Conservation (phyloP, 2,329 filamentous ascomycete genomes). For the Apiospora kogelbergensis region DNA sequence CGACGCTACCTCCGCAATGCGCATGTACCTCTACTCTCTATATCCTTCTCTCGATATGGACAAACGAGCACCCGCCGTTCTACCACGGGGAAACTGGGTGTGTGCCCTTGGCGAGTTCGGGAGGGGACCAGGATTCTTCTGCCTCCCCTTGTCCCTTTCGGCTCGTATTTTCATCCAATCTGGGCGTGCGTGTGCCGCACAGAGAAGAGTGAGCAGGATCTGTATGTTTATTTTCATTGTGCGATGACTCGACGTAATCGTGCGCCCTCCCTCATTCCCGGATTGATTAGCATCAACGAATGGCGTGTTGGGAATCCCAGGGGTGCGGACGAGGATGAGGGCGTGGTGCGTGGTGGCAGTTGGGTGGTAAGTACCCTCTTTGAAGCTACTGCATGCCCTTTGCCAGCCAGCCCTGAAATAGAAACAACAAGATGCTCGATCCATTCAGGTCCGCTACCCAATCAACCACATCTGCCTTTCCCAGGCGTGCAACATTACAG, state of each 20-base stretch:
- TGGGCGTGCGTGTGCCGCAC: background rate
- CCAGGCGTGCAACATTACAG: background rate
- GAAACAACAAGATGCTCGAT: background rate
- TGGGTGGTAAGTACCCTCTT: background rate
- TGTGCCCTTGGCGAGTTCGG: background rate
- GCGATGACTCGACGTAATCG: background rate
- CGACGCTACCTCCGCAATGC: background rate
- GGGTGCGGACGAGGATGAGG: background rate
- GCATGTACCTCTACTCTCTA: background rate
- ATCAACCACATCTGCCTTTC: background rate
- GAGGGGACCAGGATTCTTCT: background rate
- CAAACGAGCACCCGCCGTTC: background rate
- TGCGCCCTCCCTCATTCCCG: background rate
- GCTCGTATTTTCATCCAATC: background rate
- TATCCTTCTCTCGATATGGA: background rate
- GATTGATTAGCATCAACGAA: background rate
- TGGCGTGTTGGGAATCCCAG: background rate
- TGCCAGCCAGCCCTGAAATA: background rate
- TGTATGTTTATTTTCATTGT: background rate
- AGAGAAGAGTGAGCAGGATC: background rate
- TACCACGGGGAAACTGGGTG: background rate
- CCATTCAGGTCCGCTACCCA: background rate
- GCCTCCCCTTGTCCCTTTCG: background rate
- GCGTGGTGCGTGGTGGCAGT: background rate
- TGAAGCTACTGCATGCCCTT: constrained; percentile 1